Base-by-base conservation (phyloP, 176 grass and related monocot genomes). In the Phoenix dactylifera region DNA sequence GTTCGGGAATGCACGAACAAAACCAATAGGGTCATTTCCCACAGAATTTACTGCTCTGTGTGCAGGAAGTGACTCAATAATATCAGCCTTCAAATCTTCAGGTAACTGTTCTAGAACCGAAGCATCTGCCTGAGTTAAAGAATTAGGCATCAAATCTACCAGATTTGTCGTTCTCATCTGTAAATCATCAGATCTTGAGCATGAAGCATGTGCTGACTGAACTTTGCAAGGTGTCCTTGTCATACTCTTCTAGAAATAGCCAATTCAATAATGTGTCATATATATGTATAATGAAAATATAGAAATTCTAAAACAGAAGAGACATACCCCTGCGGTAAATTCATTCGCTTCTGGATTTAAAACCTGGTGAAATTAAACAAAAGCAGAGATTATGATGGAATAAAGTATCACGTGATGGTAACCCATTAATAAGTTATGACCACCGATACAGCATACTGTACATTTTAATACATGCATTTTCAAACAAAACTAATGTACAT, bases 91-190 rank as follows among this genome's bases (percentile, higher is more conserved):
- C 26, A 90, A 80, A 68, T 87, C 74, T 12, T 85, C 87, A 16
- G 87, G 87, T 76, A 90, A 74, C 58, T 91, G 74, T 69, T 88
- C 69, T 23, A 97, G 63, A 73, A 82, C 77, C 17, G 81, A 80
- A 10, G 69, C 30, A 66, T 91, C 81, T 72, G 74, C 62, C 68
- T 97, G 87, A 80, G 80, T 87, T 61, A 85, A 69, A 77, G 92
- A 82, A 66, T 60, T 59, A 65, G 87, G 92, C 81, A 91, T 82
- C 62, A 85, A 67, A 80, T 87, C 80, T 67, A 73, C 49, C 20
- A 73, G 66, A 19, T 54, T 66, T 50, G 23, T 16, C 52, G 64
- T 50, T 55, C 26, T 75, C 50, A 58, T 48, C 26, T 53, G 50
- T 49, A 60, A 74, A 67, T 74, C 75, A 72, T 71, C 50, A 7